phyloP scores from a whole-genome alignment of 805 yeast genomes.

The Saturnispora serradocipensis region DNA sequence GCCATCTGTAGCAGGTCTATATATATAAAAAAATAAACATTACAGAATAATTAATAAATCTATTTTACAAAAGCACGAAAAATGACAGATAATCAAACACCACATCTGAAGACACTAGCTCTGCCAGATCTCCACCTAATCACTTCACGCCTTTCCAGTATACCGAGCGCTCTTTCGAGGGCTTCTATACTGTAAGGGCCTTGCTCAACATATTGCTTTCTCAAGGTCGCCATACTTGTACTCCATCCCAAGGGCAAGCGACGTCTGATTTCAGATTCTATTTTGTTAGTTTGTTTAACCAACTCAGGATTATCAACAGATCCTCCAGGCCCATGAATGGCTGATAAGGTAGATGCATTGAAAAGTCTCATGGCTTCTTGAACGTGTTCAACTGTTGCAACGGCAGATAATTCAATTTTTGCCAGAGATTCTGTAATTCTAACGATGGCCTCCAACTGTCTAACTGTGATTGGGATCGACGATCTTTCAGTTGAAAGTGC shows the following conservation, averaged over 20 bases:
- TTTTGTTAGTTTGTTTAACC: constrained; percentile 61
- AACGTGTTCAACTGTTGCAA: constrained; percentile 83
- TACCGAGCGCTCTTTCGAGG: constrained; percentile 71
- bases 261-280: constrained; percentile 79
- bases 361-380: constrained; percentile 92
- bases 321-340: constrained; percentile 39
- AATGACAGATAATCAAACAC: constrained; percentile 31
- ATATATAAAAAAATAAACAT: background rate
- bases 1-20: background rate
- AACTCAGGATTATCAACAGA: constrained; percentile 46
- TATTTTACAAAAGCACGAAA: background rate
- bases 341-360: constrained; percentile 96
- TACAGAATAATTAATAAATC: background rate
- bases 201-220: constrained; percentile 70
- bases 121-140: constrained; percentile 83
- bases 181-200: constrained; percentile 55
- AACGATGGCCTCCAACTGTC: constrained; percentile 95
- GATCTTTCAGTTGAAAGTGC: constrained; percentile 78
- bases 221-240: constrained; percentile 74
- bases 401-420: constrained; percentile 69
- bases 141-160: constrained; percentile 79
- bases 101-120: constrained; percentile 66
- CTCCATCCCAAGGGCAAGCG: constrained; percentile 96
- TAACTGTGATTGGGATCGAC: constrained; percentile 91
- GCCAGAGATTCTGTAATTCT: constrained; percentile 94